Evolutionary conservation across 1,139 yeast genomes (phyloP).

Genomic region (Suhomyces guaymorum): DNA sequence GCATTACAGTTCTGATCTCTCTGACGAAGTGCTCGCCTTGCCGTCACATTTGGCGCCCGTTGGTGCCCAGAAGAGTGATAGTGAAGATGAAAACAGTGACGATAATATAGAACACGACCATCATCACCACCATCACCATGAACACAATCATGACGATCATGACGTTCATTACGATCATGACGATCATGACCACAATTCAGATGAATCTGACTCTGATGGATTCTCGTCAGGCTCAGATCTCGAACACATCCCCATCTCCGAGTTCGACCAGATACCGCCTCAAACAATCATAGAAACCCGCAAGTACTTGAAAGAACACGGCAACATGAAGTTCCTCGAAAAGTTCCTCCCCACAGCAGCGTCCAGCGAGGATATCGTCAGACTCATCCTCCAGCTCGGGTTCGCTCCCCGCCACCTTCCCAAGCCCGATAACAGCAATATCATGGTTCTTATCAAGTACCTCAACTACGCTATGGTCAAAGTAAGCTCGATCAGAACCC

Average conservation of each 20-base stretch:
- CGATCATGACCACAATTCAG: constrained; percentile 1
- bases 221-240: constrained; percentile 3
- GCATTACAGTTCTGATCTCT: constrained; percentile 3
- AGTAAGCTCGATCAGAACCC: constrained; percentile 54
- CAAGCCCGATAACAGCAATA: constrained; percentile 30
- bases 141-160: constrained; percentile 1
- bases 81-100: constrained; percentile 3
- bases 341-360: constrained; percentile 62
- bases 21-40: constrained; percentile 10
- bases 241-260: constrained; percentile 8
- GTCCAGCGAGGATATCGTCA: constrained; percentile 51
- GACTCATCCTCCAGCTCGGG: constrained; percentile 52
- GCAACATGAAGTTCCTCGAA: constrained; percentile 58
- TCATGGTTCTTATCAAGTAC: constrained; percentile 51
- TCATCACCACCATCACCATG: neutral
- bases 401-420: constrained; percentile 46
- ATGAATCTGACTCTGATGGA: constrained; percentile 1
- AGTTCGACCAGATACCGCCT: constrained; percentile 15
- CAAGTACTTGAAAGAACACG: constrained; percentile 58
- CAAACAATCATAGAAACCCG: constrained; percentile 46
- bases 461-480: constrained; percentile 62
- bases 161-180: neutral
- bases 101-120: neutral
- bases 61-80: constrained; percentile 4
- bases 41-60: constrained; percentile 12